Evolutionary conservation across 1,284 basidiomycete species (phyloP).

Genomic region (Trichosporon coremiiforme): DNA sequence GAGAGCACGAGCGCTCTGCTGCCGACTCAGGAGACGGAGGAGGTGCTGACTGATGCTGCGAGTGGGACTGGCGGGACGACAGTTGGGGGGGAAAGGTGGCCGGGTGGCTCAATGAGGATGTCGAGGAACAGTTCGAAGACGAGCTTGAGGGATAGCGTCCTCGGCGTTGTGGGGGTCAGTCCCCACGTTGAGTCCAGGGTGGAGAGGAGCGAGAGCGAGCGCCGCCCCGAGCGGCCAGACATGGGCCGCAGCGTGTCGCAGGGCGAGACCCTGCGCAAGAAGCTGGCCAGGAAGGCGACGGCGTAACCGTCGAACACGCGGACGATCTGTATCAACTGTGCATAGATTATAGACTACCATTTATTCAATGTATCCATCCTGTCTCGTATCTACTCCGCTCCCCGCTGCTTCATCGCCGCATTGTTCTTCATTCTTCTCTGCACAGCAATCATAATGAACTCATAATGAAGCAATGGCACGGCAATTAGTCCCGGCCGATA

Average conservation of each 20-base stretch:
- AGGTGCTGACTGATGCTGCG: background rate
- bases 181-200: background rate
- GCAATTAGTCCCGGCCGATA: background rate
- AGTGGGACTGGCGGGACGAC: background rate
- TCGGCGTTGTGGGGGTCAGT: background rate
- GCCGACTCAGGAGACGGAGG: background rate
- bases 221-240: background rate
- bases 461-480: no score
- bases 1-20: background rate
- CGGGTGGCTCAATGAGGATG: background rate
- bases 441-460: no score
- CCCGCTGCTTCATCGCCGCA: background rate
- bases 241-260: background rate
- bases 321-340: background rate
- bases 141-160: background rate
- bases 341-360: background rate
- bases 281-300: conserved; percentile 3
- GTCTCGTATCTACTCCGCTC: background rate
- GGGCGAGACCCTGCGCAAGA: background rate
- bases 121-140: background rate
- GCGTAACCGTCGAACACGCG: background rate
- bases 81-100: background rate
- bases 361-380: conserved; percentile 7
- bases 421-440: background rate
- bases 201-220: conserved; percentile 6